Conservation (phyloP, 2,329 filamentous ascomycete genomes). For the Diplodia mutila region DNA sequence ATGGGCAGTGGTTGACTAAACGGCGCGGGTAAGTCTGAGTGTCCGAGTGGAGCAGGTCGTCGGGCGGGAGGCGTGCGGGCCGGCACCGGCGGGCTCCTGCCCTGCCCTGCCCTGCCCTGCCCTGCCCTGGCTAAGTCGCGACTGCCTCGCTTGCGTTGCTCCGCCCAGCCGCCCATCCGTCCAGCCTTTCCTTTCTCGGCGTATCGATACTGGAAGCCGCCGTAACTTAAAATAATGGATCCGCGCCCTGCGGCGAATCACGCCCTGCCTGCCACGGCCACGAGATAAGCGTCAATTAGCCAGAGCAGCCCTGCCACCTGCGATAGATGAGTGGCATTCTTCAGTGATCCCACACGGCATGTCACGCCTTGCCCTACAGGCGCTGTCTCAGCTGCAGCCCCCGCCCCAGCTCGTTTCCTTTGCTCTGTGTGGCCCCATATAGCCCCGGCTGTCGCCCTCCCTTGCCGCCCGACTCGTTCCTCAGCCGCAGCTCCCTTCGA, state of each 20-base stretch:
- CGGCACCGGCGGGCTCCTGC: too few species aligned
- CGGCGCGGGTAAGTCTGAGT: conserved; percentile 39
- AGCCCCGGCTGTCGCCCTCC: background rate
- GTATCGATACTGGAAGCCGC: conserved; percentile 7
- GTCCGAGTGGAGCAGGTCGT: conserved; percentile 25
- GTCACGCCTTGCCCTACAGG: background rate
- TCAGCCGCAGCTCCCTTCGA: background rate
- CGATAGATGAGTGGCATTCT: conserved; percentile 5
- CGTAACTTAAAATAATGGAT: background rate
- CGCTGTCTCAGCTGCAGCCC: background rate
- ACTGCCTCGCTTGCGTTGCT: background rate
- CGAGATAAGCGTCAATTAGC: conserved; percentile 22
- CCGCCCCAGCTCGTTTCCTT: background rate
- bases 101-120: too few species aligned
- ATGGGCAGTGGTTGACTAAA: conserved; percentile 43
- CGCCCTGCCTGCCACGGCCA: background rate
- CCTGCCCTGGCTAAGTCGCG: too few species aligned
- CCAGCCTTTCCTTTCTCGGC: background rate
- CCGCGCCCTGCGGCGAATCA: conserved; percentile 5
- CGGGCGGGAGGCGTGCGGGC: conserved; percentile 27
- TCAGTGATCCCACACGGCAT: background rate
- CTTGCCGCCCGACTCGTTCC: background rate
- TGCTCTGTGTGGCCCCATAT: background rate
- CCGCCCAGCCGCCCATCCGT: too few species aligned
- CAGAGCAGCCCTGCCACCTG: background rate